These are phyloP conservation scores for Naumovozyma baii DNA, from an alignment of 805 yeast genomes.

Conservation along the genomic window DNA sequence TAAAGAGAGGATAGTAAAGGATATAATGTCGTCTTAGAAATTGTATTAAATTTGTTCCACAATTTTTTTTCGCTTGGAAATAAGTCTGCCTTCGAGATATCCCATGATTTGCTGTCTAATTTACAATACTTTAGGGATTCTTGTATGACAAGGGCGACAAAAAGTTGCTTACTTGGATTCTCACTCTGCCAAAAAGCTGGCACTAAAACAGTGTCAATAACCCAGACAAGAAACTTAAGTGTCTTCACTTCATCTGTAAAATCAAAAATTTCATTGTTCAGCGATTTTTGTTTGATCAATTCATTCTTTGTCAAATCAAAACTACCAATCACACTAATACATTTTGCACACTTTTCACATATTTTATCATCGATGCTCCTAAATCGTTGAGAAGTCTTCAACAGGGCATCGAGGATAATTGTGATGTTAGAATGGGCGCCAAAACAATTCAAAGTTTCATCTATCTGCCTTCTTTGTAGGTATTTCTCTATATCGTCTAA, in stretches of 20 bases:
- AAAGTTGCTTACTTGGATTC: conserved; percentile 75
- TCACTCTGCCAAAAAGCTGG: conserved; percentile 85
- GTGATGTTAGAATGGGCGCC: conserved; percentile 29
- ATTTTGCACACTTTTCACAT: conserved; percentile 52
- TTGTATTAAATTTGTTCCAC: conserved; percentile 57
- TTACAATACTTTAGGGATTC: conserved; percentile 62
- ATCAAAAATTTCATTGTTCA: conserved; percentile 44
- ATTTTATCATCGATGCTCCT: conserved; percentile 39
- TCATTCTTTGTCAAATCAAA: conserved; percentile 47
- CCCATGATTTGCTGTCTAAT: conserved; percentile 31
- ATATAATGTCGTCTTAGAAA: conserved; percentile 60
- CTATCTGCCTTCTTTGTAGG: conserved; percentile 41
- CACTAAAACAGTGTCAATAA: conserved; percentile 62
- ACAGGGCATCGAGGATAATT: conserved; percentile 40
- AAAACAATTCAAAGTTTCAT: conserved; percentile 16
- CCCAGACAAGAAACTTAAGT: conserved; percentile 50
- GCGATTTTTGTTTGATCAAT: conserved; percentile 22
- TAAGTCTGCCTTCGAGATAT: conserved; percentile 18
- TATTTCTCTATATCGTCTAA: conserved; percentile 52
- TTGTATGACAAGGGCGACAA: conserved; percentile 82
- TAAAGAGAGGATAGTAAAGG: conserved; percentile 73
- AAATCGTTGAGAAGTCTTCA: conserved; percentile 50
- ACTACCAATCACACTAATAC: conserved; percentile 70
- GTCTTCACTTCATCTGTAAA: conserved; percentile 55
- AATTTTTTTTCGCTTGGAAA: conserved; percentile 29